Evolutionary conservation across 2,329 filamentous ascomycete species (phyloP).

Genomic region (Verticillium tricorpus): DNA sequence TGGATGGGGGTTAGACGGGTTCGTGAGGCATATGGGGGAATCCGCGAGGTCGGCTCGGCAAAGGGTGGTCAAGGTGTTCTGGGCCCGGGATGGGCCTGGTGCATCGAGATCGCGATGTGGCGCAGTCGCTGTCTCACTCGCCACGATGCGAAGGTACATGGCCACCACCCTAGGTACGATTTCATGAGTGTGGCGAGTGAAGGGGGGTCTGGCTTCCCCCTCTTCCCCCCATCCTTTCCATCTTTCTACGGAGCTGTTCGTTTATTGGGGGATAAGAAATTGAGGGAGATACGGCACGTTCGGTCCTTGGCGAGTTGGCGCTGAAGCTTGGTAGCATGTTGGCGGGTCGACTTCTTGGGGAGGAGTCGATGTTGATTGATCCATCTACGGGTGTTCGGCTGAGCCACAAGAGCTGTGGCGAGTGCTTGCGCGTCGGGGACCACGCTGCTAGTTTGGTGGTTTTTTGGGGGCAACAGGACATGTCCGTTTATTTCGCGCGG

Average conservation of each 20-base stretch:
- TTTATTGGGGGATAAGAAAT: background rate
- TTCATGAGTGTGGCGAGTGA: background rate
- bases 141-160: background rate
- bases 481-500: background rate
- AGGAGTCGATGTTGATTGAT: background rate
- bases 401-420: conserved; percentile 9
- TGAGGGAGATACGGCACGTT: background rate
- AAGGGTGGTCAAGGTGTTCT: background rate
- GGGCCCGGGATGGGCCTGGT: background rate
- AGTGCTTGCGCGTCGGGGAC: conserved; percentile 10
- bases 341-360: background rate
- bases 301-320: background rate
- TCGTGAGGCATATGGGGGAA: background rate
- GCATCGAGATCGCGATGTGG: background rate
- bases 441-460: background rate
- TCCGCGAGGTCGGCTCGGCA: background rate
- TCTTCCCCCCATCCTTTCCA: too few relatives aligned
- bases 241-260: too few relatives aligned
- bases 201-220: background rate
- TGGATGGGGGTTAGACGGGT: background rate
- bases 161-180: too few relatives aligned
- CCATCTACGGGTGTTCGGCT: background rate
- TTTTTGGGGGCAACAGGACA: background rate
- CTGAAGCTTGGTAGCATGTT: background rate
- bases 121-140: background rate